phyloP scores from a whole-genome alignment of 129 eudicot species.

The Flaveria robusta region DNA sequence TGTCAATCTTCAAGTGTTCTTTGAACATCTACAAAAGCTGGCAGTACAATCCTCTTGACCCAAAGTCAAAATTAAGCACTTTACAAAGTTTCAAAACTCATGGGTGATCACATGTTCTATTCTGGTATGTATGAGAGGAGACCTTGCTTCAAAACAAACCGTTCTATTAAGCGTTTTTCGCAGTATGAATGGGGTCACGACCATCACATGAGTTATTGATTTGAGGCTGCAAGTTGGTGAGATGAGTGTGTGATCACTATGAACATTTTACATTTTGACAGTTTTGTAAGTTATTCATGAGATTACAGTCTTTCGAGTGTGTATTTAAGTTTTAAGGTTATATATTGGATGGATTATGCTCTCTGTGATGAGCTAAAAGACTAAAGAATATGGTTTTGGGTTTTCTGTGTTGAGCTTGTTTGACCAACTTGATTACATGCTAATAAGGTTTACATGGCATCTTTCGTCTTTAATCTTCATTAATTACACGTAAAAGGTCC shows the following conservation, averaged over 20 bases:
- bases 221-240: slow-evolving; percentile 22
- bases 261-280: slow-evolving; percentile 6
- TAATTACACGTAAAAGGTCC: no score
- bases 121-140: background rate
- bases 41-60: slow-evolving; percentile 36
- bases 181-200: slow-evolving; percentile 6
- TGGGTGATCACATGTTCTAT: slow-evolving; percentile 13
- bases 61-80: slow-evolving; percentile 3
- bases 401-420: background rate
- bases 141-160: slow-evolving; percentile 7
- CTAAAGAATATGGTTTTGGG: background rate
- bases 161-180: no score
- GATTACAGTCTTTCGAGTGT: slow-evolving; percentile 20
- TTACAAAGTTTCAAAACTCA: slow-evolving; percentile 2
- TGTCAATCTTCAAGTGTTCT: slow-evolving; percentile 37
- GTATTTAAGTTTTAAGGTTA: slow-evolving; percentile 34
- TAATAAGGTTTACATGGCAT: no score
- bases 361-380: slow-evolving; percentile 28
- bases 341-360: slow-evolving; percentile 28
- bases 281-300: slow-evolving; percentile 35
- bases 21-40: slow-evolving; percentile 35
- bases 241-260: slow-evolving; percentile 8
- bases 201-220: slow-evolving; percentile 14
- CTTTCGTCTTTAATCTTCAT: no score
- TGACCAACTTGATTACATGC: background rate